phyloP scores from a whole-genome alignment of 768 basidiomycete genomes.

The Cubamyces lactineus region DNA sequence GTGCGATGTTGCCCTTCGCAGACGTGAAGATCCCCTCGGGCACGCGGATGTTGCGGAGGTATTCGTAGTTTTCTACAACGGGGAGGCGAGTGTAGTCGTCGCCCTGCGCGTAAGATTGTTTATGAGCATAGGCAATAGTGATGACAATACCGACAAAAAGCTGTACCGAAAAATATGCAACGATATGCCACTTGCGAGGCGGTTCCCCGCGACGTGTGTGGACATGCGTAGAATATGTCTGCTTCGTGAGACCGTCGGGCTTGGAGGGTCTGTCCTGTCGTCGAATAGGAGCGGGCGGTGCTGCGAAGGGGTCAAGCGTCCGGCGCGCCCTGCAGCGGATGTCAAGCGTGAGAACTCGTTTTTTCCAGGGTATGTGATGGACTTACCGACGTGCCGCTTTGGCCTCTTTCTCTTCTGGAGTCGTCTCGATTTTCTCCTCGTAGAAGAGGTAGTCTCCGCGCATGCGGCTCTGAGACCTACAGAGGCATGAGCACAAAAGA shows the following conservation, averaged over 20 bases:
- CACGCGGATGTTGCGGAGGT: slow-evolving; percentile 66
- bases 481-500: neutral
- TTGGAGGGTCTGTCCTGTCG: slow-evolving; percentile 80
- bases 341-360: slow-evolving; percentile 15
- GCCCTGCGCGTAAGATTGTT: slow-evolving; percentile 44
- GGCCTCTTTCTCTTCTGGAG: slow-evolving; percentile 76
- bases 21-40: slow-evolving; percentile 76
- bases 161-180: slow-evolving; percentile 76
- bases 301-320: slow-evolving; percentile 62
- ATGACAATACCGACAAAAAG: slow-evolving; percentile 9
- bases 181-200: slow-evolving; percentile 80
- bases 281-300: slow-evolving; percentile 61
- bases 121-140: slow-evolving; percentile 5
- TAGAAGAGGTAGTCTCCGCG: slow-evolving; percentile 82
- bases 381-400: slow-evolving; percentile 77
- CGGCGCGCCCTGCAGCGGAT: slow-evolving; percentile 50
- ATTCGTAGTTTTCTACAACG: slow-evolving; percentile 73
- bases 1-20: slow-evolving; percentile 50
- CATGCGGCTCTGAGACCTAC: slow-evolving; percentile 86
- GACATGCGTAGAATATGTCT: slow-evolving; percentile 81
- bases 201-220: slow-evolving; percentile 60
- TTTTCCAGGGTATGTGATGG: neutral
- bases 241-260: slow-evolving; percentile 81
- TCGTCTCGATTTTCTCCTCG: slow-evolving; percentile 81
- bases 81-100: slow-evolving; percentile 72